Percentiles rank a stretch among this genome's conserved stretches.
Conservation (phyloP, 768 basidiomycete genomes). For the Collybia mongolica region DNA sequence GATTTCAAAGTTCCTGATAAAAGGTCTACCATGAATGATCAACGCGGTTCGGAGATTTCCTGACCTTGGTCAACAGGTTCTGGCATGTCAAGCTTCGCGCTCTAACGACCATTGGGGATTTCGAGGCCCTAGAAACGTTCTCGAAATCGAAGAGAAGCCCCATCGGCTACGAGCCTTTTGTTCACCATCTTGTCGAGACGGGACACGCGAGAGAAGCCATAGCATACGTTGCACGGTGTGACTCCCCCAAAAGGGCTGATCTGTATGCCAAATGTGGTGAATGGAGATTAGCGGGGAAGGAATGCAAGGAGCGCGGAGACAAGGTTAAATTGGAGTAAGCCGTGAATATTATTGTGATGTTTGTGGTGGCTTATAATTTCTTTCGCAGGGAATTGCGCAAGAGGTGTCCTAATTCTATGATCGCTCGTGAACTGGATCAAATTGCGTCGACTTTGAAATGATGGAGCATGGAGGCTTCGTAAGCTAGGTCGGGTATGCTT, state of each 20-base stretch:
- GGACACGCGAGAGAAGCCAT: slow-evolving; percentile 78
- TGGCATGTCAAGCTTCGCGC: slow-evolving; percentile 93
- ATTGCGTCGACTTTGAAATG: slow-evolving; percentile 66
- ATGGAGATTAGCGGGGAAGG: slow-evolving; percentile 83
- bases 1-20: slow-evolving; percentile 97
- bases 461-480: neutral
- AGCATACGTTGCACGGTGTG: slow-evolving; percentile 79
- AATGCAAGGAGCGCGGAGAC: slow-evolving; percentile 89
- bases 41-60: neutral
- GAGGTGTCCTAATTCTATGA: slow-evolving; percentile 78
- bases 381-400: slow-evolving; percentile 61
- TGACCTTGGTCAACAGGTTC: slow-evolving; percentile 51
- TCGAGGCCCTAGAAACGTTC: slow-evolving; percentile 83
- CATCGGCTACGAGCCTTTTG: slow-evolving; percentile 94
- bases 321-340: slow-evolving; percentile 83
- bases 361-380: slow-evolving; percentile 4
- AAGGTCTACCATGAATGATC: slow-evolving; percentile 48
- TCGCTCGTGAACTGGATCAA: slow-evolving; percentile 74
- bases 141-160: slow-evolving; percentile 87
- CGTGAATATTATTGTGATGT: neutral
- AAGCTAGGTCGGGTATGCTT: no score
- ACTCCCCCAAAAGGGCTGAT: slow-evolving; percentile 78
- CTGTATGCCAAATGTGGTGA: slow-evolving; percentile 90
- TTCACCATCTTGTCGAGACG: slow-evolving; percentile 71
- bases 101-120: slow-evolving; percentile 76